Conservation (phyloP, 73 alveolate genomes). For the Stentor coeruleus region DNA sequence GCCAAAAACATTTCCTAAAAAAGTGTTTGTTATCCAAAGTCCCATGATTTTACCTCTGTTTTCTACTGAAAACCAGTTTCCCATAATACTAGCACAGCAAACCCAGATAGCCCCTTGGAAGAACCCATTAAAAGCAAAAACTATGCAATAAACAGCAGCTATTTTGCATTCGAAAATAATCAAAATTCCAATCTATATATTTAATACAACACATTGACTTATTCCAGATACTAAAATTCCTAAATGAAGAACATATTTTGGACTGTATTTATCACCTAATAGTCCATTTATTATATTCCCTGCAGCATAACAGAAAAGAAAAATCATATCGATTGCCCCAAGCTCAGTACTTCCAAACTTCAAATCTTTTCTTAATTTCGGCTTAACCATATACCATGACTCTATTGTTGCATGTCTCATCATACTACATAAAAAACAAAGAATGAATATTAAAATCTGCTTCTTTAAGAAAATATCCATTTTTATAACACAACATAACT, state of each 20-base stretch:
- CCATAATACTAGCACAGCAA: neutral
- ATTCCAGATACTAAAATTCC: neutral
- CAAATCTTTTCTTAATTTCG: neutral
- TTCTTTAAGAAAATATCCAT: neutral
- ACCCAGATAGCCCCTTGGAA: neutral
- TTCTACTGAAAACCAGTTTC: neutral
- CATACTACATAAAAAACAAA: neutral
- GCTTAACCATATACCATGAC: neutral
- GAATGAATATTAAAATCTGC: neutral
- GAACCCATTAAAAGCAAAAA: neutral
- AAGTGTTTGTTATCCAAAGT: neutral
- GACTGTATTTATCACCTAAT: neutral
- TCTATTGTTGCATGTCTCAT: neutral
- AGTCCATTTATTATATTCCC: neutral
- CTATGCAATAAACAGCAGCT: neutral
- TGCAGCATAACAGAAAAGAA: neutral
- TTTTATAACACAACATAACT: too few species aligned
- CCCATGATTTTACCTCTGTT: neutral
- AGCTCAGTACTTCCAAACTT: neutral
- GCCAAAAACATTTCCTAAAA: neutral
- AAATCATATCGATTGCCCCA: neutral
- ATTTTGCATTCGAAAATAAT: too few species aligned
- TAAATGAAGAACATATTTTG: too few species aligned
- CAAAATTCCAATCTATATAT: too few species aligned
- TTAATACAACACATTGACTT: too few species aligned